Evolutionary conservation across 2,329 filamentous ascomycete species (phyloP).

Genomic region (Aspergillus sp.): DNA sequence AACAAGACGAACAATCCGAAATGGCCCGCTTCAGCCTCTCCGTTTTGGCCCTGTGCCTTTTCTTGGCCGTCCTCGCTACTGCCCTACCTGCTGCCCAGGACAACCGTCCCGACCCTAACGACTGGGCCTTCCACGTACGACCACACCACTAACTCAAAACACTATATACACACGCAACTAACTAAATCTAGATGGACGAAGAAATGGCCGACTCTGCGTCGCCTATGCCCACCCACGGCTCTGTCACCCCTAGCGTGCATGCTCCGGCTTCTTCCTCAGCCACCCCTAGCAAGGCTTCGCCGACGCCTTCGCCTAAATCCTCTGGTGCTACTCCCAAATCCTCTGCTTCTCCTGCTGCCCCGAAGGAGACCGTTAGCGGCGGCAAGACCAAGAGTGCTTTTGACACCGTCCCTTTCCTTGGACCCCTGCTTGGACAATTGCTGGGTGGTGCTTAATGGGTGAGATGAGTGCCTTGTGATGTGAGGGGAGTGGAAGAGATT

Average conservation of each 20-base stretch:
- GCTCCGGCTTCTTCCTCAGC: neutral
- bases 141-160: neutral
- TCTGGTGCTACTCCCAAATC: too few relatives aligned
- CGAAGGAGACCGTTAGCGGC: neutral
- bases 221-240: neutral
- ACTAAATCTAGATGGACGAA: constrained; percentile 1
- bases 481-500: too few relatives aligned
- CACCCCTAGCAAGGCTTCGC: neutral
- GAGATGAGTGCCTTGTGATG: too few relatives aligned
- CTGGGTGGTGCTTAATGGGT: too few relatives aligned
- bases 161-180: neutral
- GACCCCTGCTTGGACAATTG: constrained; percentile 6
- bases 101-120: neutral
- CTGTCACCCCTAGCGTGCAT: neutral
- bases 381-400: constrained; percentile 8
- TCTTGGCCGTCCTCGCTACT: constrained; percentile 23
- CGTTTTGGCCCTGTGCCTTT: constrained; percentile 21
- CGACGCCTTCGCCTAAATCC: neutral
- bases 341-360: neutral
- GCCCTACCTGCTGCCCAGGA: constrained; percentile 18
- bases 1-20: constrained; percentile 4
- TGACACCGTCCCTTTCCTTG: constrained; percentile 18
- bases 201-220: constrained; percentile 9
- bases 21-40: constrained; percentile 29
- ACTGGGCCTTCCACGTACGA: constrained; percentile 1